Percentiles rank a stretch among this genome's conserved stretches.
These are phyloP conservation scores for Acanthamoeba lenticulata DNA, from an alignment of 208 protist genomes.

Conservation along the genomic window DNA sequence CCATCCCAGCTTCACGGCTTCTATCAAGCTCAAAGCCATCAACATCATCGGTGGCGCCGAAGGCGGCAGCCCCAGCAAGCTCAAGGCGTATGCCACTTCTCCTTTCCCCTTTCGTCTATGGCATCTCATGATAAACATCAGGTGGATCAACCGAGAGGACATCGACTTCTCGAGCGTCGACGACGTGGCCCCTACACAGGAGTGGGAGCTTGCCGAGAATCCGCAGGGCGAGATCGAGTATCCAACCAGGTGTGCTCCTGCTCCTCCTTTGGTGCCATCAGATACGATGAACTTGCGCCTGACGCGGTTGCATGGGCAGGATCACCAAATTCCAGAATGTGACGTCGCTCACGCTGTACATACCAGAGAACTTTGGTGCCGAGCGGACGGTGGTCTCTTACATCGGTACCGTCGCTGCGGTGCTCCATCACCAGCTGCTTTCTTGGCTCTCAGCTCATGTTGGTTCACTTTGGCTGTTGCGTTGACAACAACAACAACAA, in stretches of 20 bases:
- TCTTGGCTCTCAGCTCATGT: neutral
- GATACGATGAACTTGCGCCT: neutral
- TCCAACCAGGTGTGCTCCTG: slow-evolving; percentile 57
- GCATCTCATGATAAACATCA: neutral
- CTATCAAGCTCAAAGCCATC: slow-evolving; percentile 75
- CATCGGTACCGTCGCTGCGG: slow-evolving; percentile 68
- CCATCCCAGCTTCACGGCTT: slow-evolving; percentile 65
- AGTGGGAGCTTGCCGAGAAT: slow-evolving; percentile 76
- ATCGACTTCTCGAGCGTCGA: slow-evolving; percentile 75
- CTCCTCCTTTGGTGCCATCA: neutral
- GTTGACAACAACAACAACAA: neutral
- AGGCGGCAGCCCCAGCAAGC: slow-evolving; percentile 55
- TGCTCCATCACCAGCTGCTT: neutral
- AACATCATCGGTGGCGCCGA: slow-evolving; percentile 73
- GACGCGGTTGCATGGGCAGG: neutral
- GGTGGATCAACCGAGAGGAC: slow-evolving; percentile 75
- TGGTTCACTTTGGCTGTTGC: neutral
- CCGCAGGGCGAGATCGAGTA: slow-evolving; percentile 71
- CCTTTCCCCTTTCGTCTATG: neutral
- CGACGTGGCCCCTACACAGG: slow-evolving; percentile 64
- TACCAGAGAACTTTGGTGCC: slow-evolving; percentile 74
- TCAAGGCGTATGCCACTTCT: slow-evolving; percentile 66
- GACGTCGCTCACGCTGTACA: slow-evolving; percentile 70
- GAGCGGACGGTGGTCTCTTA: slow-evolving; percentile 70
- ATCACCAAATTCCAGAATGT: slow-evolving; percentile 78